Conservation (phyloP, 352 stramenopile genomes). For the Phytophthora kernoviae region DNA sequence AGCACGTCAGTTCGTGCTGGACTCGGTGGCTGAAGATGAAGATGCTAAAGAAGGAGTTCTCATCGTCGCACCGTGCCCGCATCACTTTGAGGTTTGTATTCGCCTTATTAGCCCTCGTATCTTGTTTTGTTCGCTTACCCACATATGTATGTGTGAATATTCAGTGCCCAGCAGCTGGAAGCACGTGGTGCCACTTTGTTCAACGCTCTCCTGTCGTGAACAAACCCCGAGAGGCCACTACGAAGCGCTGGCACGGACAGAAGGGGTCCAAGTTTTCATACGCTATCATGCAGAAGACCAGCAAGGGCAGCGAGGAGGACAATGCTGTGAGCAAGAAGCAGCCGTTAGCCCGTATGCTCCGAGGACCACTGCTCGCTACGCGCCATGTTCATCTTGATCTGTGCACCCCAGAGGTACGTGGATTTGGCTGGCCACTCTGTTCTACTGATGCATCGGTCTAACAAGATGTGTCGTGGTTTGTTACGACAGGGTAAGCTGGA, state of each 20-base stretch:
- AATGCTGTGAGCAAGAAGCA: conserved; percentile 31
- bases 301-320: conserved; percentile 23
- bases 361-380: conserved; percentile 70
- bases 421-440: background rate
- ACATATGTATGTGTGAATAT: background rate
- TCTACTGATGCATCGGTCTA: background rate
- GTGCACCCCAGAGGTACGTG: conserved; percentile 69
- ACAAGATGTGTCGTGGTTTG: conserved; percentile 19
- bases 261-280: conserved; percentile 90
- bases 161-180: conserved; percentile 69
- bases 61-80: conserved; percentile 79
- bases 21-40: conserved; percentile 55
- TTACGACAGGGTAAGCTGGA: conserved; percentile 67
- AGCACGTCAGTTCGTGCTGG: conserved; percentile 84
- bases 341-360: conserved; percentile 65
- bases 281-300: conserved; percentile 77
- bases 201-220: conserved; percentile 79
- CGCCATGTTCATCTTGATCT: conserved; percentile 85
- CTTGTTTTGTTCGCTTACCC: background rate
- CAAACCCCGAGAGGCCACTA: conserved; percentile 70
- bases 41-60: conserved; percentile 34
- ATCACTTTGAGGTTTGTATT: conserved; percentile 63
- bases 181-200: conserved; percentile 88
- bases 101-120: background rate
- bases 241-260: conserved; percentile 85